Conservation (phyloP, 495 filamentous ascomycete genomes). For the Xylaria telfairii region DNA sequence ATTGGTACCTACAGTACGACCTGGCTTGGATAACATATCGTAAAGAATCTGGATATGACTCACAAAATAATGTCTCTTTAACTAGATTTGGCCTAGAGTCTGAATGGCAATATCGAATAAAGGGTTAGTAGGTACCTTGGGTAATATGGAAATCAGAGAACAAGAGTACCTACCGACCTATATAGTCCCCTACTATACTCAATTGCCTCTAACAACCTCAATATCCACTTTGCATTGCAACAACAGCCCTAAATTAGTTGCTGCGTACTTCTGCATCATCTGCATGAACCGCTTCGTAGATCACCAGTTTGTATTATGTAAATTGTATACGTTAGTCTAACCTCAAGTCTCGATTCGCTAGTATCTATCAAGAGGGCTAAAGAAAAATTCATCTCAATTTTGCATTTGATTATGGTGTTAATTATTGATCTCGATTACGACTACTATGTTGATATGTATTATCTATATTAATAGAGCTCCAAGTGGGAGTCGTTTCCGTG, state of each 20-base stretch:
- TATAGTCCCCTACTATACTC: too few relatives aligned
- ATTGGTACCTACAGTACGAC: too few relatives aligned
- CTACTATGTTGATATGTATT: conserved; percentile 1
- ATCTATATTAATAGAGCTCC: conserved; percentile 6
- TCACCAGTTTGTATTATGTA: background rate
- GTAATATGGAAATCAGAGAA: background rate
- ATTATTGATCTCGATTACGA: background rate
- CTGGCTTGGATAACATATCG: too few relatives aligned
- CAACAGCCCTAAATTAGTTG: background rate
- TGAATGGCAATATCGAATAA: background rate
- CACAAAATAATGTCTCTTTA: background rate
- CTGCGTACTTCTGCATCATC: background rate
- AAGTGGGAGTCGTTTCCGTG: background rate
- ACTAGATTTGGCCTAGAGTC: too few relatives aligned
- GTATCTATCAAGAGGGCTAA: background rate
- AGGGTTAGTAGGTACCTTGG: background rate
- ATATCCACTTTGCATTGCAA: too few relatives aligned
- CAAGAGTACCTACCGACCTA: too few relatives aligned
- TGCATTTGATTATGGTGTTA: background rate
- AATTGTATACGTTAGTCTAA: background rate
- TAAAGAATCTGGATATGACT: too few relatives aligned
- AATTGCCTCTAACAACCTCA: too few relatives aligned
- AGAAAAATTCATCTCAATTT: background rate
- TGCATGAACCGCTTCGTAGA: background rate
- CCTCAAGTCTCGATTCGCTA: background rate